These are phyloP conservation scores for peach (Prunus persica) DNA, from an alignment of 306 rosid species.

Conservation along the genomic window Prunus_persica_NCBIv2 NC_034009.1:46842001-46842500, in stretches of 20 bases:
- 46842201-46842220: slow-evolving; percentile 74
- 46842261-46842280: slow-evolving; percentile 96
- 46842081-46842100: slow-evolving; percentile 78
- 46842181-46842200: slow-evolving; percentile 21
- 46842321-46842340: slow-evolving; percentile 56
- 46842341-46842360: slow-evolving; percentile 83
- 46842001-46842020: slow-evolving; percentile 79
- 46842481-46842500: slow-evolving; percentile 24
- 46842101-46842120: slow-evolving; percentile 69
- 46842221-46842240: slow-evolving; percentile 94
- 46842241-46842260: slow-evolving; percentile 89
- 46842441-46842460: slow-evolving; percentile 57
- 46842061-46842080: slow-evolving; percentile 50
- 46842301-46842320: slow-evolving; percentile 33
- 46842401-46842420: slow-evolving; percentile 89
- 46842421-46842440: slow-evolving; percentile 92
- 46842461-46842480: slow-evolving; percentile 26
- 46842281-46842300: slow-evolving; percentile 66
- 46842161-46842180: slow-evolving; percentile 74
- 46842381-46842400: slow-evolving; percentile 96
- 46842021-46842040: slow-evolving; percentile 62
- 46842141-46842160: slow-evolving; percentile 80
- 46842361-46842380: slow-evolving; percentile 90
- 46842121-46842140: slow-evolving; percentile 68
- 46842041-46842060: slow-evolving; percentile 40